Conservation (phyloP, 1,284 basidiomycete genomes). For the Lentinus polychrous region DNA sequence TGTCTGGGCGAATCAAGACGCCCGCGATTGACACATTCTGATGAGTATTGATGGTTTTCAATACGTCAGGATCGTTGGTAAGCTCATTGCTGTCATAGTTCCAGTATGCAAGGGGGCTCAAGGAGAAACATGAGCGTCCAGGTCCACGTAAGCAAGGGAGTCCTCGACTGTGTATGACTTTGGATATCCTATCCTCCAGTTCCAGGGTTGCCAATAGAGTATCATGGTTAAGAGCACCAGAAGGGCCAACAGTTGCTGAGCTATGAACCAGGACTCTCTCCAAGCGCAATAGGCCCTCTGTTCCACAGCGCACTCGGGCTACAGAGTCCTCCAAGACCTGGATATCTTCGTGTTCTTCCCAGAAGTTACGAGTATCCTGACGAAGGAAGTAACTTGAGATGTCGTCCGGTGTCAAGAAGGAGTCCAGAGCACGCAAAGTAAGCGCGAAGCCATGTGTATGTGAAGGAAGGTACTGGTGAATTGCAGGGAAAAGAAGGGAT, state of each 20-base stretch:
- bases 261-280: constrained; percentile 71
- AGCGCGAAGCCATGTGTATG: constrained; percentile 57
- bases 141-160: constrained; percentile 44
- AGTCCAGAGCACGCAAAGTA: constrained; percentile 51
- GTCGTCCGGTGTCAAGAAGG: constrained; percentile 47
- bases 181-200: constrained; percentile 51
- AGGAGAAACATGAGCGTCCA: constrained; percentile 52
- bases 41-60: constrained; percentile 46
- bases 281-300: constrained; percentile 67
- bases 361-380: constrained; percentile 61
- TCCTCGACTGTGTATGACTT: constrained; percentile 34
- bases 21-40: constrained; percentile 51
- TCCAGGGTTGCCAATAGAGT: constrained; percentile 57
- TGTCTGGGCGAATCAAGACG: constrained; percentile 57
- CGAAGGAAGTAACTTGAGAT: constrained; percentile 45
- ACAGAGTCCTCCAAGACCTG: constrained; percentile 64
- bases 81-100: constrained; percentile 48
- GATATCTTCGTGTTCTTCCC: constrained; percentile 57
- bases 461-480: constrained; percentile 76
- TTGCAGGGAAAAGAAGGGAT: constrained; percentile 88
- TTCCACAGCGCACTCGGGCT: constrained; percentile 64
- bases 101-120: constrained; percentile 76
- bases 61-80: constrained; percentile 46
- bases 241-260: constrained; percentile 37
- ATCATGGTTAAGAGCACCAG: constrained; percentile 51